These are phyloP conservation scores for Leccinum insolens DNA, from an alignment of 1,284 basidiomycete genomes.

Conservation along the genomic window DNA sequence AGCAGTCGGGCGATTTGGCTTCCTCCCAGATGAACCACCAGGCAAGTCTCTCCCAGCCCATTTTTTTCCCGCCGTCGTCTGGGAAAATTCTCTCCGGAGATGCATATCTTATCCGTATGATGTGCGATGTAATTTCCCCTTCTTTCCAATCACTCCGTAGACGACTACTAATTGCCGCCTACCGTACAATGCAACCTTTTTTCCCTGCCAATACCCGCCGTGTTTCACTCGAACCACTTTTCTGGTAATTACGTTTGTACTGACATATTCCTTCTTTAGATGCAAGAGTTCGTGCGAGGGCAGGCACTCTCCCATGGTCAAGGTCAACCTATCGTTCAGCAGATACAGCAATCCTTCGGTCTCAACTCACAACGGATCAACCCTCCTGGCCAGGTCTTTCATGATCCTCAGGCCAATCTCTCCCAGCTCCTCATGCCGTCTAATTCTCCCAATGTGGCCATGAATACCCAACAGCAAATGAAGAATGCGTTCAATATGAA, in stretches of 20 bases:
- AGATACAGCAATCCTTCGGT: conserved; percentile 46
- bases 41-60: conserved; percentile 40
- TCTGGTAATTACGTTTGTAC: conserved; percentile 22
- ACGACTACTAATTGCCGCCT: conserved; percentile 19
- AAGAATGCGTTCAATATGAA: conserved; percentile 35
- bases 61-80: conserved; percentile 18
- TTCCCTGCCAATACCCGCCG: conserved; percentile 2
- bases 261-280: conserved; percentile 39
- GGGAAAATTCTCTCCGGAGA: conserved; percentile 19
- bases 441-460: conserved; percentile 41
- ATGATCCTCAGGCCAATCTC: conserved; percentile 45
- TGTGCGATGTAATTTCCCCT: conserved; percentile 22
- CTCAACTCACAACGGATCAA: conserved; percentile 36
- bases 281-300: conserved; percentile 51
- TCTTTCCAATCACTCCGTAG: conserved; percentile 15
- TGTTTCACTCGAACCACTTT: conserved; percentile 9
- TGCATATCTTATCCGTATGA: conserved; percentile 20
- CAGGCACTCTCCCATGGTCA: conserved; percentile 42
- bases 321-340: conserved; percentile 36
- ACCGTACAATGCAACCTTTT: conserved; percentile 4
- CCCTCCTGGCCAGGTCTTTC: conserved; percentile 38
- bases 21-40: conserved; percentile 44
- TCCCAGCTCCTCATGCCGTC: conserved; percentile 41
- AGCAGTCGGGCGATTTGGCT: conserved; percentile 45
- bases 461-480: conserved; percentile 35